Conservation (phyloP, 352 stramenopile species). For the Nothophytophthora sp. region DNA sequence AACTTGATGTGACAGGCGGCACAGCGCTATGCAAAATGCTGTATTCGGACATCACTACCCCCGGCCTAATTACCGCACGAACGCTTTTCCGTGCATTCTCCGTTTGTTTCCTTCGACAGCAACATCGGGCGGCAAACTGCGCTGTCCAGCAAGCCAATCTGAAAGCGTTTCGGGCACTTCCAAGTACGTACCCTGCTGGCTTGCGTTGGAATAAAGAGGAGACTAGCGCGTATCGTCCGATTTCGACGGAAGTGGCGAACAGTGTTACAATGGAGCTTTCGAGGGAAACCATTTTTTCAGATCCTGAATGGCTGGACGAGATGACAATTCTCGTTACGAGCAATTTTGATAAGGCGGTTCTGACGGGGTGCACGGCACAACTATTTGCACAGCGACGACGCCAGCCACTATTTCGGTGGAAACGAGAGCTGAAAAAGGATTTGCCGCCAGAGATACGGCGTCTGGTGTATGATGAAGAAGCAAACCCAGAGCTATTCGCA, state of each 20-base stretch:
- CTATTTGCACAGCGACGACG: background rate
- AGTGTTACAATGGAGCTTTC: background rate
- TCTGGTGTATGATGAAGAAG: constrained; percentile 10
- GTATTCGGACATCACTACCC: background rate
- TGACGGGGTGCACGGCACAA: background rate
- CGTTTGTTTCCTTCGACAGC: constrained; percentile 3
- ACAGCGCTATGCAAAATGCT: constrained; percentile 15
- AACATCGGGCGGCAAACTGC: constrained; percentile 5
- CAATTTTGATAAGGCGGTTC: constrained; percentile 13
- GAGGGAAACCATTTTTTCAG: background rate
- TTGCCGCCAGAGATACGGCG: background rate
- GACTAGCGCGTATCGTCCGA: background rate
- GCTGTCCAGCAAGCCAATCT: constrained; percentile 1
- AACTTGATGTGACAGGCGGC: constrained; percentile 4
- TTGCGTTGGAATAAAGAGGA: background rate
- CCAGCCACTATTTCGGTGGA: constrained; percentile 4
- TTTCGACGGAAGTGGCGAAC: constrained; percentile 2
- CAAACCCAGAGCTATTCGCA: constrained; percentile 8
- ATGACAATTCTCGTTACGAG: constrained; percentile 12
- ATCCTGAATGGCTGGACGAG: constrained; percentile 10
- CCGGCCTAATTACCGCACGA: background rate
- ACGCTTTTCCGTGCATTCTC: constrained; percentile 3
- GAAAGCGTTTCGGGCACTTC: background rate
- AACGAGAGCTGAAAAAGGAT: background rate
- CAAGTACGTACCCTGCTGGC: background rate